Percentiles rank a stretch among this genome's conserved stretches.
Evolutionary conservation across 805 yeast species (phyloP).

Genomic region (Schizosaccharomyces cryophilus): DNA sequence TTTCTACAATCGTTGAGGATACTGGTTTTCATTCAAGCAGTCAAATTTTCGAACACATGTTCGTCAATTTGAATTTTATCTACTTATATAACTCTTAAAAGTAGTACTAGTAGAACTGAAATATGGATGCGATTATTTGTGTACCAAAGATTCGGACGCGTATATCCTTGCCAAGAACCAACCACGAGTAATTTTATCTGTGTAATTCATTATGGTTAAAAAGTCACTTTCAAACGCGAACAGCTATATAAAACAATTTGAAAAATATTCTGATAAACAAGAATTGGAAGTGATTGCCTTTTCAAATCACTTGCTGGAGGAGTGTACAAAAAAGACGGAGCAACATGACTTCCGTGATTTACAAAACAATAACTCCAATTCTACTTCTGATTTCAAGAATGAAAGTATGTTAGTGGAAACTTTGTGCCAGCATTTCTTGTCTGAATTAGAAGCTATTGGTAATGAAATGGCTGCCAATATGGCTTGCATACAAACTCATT

Average conservation of each 20-base stretch:
- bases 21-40: no score
- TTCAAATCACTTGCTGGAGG: neutral
- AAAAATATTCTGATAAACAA: neutral
- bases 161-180: neutral
- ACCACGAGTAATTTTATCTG: neutral
- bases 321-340: neutral
- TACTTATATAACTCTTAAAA: no score
- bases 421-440: neutral
- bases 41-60: no score
- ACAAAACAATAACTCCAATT: neutral
- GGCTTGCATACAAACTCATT: neutral
- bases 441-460: neutral
- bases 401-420: neutral
- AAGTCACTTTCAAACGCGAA: neutral
- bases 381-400: neutral
- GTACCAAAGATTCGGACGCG: no score
- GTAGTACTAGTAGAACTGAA: no score
- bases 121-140: no score
- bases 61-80: no score
- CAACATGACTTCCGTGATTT: neutral
- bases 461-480: neutral
- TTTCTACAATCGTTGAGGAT: no score
- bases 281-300: neutral
- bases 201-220: neutral
- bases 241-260: neutral